Evolutionary conservation across 106 monocot genomes (phyloP).

Genomic region (Allium sativum): DNA sequence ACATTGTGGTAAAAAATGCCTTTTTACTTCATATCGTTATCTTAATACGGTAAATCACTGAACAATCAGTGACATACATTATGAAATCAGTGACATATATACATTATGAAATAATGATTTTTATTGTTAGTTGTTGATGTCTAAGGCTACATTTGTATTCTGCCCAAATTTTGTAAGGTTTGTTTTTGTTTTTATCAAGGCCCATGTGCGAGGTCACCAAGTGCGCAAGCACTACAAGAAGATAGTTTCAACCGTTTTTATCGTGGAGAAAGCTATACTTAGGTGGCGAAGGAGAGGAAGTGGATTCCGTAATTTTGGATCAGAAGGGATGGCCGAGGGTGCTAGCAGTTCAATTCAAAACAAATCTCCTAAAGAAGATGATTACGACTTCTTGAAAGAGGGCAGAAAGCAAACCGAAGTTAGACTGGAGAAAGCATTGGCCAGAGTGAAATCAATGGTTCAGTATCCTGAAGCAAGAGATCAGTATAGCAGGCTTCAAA

Average conservation of each 20-base stretch:
- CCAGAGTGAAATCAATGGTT: constrained; percentile 94
- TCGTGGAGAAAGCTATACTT: constrained; percentile 82
- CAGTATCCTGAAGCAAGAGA: constrained; percentile 97
- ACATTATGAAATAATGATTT: too few relatives aligned
- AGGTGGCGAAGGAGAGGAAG: constrained; percentile 86
- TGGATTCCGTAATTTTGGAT: constrained; percentile 57
- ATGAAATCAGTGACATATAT: too few relatives aligned
- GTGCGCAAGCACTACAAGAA: constrained; percentile 74
- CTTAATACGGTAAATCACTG: too few relatives aligned
- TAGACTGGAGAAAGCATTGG: constrained; percentile 77
- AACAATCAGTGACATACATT: too few relatives aligned
- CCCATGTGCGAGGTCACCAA: constrained; percentile 91
- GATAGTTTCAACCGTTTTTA: constrained; percentile 70
- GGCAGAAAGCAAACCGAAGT: constrained; percentile 84
- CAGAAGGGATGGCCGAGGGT: constrained; percentile 43
- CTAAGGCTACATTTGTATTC: too few relatives aligned
- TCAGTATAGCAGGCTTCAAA: constrained; percentile 72
- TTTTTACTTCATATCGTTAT: too few relatives aligned
- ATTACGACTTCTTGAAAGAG: constrained; percentile 74
- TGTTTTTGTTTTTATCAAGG: constrained; percentile 25
- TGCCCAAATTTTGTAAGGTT: too few relatives aligned
- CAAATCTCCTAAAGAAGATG: constrained; percentile 37
- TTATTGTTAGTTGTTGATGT: too few relatives aligned
- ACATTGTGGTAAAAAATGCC: too few relatives aligned
- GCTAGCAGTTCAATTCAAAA: constrained; percentile 13